A percentile compares a stretch with the other conserved stretches of the same genome.
These are phyloP conservation scores for Gnomoniopsis smithogilvyi DNA, from an alignment of 2,329 filamentous ascomycete species.

Conservation along the genomic window DNA sequence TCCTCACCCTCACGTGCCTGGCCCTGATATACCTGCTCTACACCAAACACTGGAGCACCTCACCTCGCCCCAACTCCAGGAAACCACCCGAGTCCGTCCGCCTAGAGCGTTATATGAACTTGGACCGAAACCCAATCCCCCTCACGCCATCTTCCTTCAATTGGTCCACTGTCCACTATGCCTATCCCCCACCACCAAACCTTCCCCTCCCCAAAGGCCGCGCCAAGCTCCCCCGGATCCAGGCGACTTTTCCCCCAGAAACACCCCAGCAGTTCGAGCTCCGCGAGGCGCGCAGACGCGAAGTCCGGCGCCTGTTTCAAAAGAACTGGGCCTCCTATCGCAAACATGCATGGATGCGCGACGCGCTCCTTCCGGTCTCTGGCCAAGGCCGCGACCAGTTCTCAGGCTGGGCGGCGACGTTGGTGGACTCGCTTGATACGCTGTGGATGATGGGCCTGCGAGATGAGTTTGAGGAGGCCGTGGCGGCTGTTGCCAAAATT, in stretches of 20 bases:
- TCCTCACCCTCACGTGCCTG: constrained; percentile 5
- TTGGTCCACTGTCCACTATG: constrained; percentile 30
- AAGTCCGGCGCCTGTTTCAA: constrained; percentile 33
- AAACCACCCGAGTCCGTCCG: constrained; percentile 6
- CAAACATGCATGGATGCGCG: constrained; percentile 44
- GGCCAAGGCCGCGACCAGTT: constrained; percentile 41
- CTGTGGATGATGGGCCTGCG: constrained; percentile 48
- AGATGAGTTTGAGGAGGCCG: constrained; percentile 45
- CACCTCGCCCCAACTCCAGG: not conserved
- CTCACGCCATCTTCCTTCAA: constrained; percentile 32
- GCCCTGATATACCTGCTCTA: constrained; percentile 14
- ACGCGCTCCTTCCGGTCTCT: constrained; percentile 44
- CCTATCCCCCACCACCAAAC: constrained; percentile 23
- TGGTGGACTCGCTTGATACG: constrained; percentile 50
- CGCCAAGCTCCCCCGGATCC: constrained; percentile 30
- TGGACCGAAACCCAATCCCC: constrained; percentile 11
- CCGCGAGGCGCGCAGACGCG: constrained; percentile 28
- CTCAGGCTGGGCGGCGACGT: constrained; percentile 47
- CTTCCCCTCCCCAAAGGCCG: constrained; percentile 23
- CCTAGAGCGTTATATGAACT: constrained; percentile 32
- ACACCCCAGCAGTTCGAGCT: constrained; percentile 20
- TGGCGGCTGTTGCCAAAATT: constrained; percentile 31
- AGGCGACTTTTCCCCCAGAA: constrained; percentile 30
- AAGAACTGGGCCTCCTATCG: constrained; percentile 43
- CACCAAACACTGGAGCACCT: not conserved